These are phyloP conservation scores for Cystobasidiaceae sp. DNA, from an alignment of 1,284 basidiomycete genomes.

Conservation along the genomic window DNA sequence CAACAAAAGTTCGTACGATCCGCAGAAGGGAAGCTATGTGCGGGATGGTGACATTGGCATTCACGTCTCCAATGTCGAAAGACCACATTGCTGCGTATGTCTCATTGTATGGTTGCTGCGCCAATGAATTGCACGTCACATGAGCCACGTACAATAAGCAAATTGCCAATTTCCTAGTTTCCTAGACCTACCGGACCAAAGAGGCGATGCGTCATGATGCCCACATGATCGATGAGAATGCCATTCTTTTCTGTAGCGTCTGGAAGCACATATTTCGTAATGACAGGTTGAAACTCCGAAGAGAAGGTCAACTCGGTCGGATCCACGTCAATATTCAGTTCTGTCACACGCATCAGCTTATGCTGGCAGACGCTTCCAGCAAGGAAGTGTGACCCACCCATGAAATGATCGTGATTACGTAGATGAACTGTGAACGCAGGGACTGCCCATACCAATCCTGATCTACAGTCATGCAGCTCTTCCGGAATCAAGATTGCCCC, in stretches of 20 bases:
- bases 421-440: slow-evolving; percentile 70
- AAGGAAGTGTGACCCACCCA: slow-evolving; percentile 60
- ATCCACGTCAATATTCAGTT: slow-evolving; percentile 68
- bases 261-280: not conserved
- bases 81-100: slow-evolving; percentile 91
- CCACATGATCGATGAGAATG: slow-evolving; percentile 53
- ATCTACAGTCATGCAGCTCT: slow-evolving; percentile 66
- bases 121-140: not conserved
- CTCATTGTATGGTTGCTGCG: slow-evolving; percentile 61
- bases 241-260: not conserved
- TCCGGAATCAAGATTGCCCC: slow-evolving; percentile 64
- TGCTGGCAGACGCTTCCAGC: not conserved
- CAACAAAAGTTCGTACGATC: slow-evolving; percentile 57
- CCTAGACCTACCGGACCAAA: slow-evolving; percentile 59
- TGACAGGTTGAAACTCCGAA: slow-evolving; percentile 3
- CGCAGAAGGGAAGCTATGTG: slow-evolving; percentile 57
- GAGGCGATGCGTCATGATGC: slow-evolving; percentile 72
- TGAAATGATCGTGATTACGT: slow-evolving; percentile 72
- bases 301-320: slow-evolving; percentile 40
- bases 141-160: not conserved
- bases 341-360: slow-evolving; percentile 48
- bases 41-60: slow-evolving; percentile 56
- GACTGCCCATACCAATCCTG: slow-evolving; percentile 55
- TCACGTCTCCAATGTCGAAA: slow-evolving; percentile 60
- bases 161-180: not conserved